Conservation (phyloP, 73 alveolate species). For the Tetrahymena malaccensis region DNA sequence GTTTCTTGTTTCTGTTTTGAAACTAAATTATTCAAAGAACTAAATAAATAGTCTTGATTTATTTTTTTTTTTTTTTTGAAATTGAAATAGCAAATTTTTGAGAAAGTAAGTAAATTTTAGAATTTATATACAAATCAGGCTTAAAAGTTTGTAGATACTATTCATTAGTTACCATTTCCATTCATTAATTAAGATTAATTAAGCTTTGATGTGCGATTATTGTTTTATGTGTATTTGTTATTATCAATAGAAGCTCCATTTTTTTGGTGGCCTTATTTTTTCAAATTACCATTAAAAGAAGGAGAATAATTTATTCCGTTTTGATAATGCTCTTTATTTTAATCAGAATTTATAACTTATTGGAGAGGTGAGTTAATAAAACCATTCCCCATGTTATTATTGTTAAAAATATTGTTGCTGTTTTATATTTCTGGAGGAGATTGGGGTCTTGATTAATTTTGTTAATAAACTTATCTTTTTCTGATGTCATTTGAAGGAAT, state of each 20-base stretch:
- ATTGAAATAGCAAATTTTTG: no score
- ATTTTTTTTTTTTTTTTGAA: no score
- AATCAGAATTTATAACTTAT: background rate
- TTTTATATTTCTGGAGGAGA: background rate
- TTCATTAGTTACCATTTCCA: background rate
- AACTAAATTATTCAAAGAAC: no score
- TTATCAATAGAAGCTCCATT: background rate
- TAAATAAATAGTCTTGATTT: no score
- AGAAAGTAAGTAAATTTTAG: no score
- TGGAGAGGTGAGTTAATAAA: background rate
- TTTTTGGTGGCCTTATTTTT: background rate
- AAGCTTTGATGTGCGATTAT: background rate
- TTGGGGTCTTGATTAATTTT: background rate
- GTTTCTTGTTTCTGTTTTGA: no score
- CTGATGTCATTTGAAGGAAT: background rate
- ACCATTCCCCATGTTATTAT: background rate
- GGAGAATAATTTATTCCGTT: background rate
- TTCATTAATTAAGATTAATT: background rate
- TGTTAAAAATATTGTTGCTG: background rate
- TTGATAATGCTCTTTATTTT: background rate
- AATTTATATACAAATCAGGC: no score
- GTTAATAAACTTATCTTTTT: background rate
- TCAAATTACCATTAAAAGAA: background rate
- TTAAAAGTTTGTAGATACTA: background rate
- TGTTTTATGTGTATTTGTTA: background rate